Conservation (phyloP, 2,329 filamentous ascomycete genomes). For the Fusarium denticulatum region DNA sequence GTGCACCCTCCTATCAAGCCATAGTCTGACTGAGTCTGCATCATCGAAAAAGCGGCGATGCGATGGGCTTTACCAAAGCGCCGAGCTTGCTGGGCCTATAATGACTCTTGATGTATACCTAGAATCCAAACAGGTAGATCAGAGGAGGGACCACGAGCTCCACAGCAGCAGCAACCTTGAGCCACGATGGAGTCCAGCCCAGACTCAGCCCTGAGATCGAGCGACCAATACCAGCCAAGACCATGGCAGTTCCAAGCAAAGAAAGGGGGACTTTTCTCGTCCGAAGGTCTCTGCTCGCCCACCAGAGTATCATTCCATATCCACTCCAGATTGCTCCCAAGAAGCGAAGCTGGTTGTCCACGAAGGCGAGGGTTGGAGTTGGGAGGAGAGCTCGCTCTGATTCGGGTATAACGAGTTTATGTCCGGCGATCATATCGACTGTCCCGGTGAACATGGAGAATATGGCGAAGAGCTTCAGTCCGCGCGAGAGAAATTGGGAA, state of each 20-base stretch:
- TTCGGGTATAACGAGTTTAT: conserved; percentile 1
- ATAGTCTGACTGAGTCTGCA: neutral
- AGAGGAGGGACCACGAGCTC: neutral
- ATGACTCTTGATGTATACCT: fast-evolving
- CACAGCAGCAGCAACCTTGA: neutral
- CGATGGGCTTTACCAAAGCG: neutral
- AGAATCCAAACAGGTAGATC: conserved; percentile 1
- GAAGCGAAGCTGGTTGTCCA: conserved; percentile 12
- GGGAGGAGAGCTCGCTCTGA: neutral
- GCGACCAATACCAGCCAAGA: neutral
- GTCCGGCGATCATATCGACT: neutral
- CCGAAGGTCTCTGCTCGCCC: neutral
- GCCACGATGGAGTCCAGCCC: conserved; percentile 3
- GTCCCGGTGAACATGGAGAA: conserved; percentile 1
- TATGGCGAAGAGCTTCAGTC: neutral
- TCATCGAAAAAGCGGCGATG: neutral
- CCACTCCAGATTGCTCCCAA: conserved; percentile 1
- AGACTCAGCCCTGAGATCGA: neutral
- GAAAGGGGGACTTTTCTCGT: neutral
- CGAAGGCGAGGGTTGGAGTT: neutral
- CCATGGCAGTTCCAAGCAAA: neutral
- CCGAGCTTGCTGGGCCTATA: neutral
- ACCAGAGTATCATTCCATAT: conserved; percentile 1
- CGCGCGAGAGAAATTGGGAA: neutral
- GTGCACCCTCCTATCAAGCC: too few species aligned